These are phyloP conservation scores for Quercus tomentella DNA, from an alignment of 331 rosid species.

Conservation along the genomic window DNA sequence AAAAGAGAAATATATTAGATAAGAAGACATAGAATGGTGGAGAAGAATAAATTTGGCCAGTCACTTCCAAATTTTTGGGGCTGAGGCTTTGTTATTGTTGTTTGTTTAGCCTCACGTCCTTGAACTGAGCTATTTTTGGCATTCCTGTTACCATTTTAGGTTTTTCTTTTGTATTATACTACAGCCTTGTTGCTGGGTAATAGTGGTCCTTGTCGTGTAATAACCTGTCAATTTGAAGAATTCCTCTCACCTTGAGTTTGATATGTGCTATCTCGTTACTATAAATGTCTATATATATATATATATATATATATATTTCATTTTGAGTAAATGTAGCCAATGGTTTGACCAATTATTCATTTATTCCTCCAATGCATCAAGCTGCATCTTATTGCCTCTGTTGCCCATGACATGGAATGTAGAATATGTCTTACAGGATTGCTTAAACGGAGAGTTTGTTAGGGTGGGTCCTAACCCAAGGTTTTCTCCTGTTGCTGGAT, in stretches of 20 bases:
- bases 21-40: background rate
- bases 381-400: background rate
- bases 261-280: background rate
- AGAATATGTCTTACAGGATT: slow-evolving; percentile 48
- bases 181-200: background rate
- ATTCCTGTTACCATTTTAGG: background rate
- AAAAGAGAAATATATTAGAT: background rate
- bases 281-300: no score
- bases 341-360: background rate
- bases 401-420: slow-evolving; percentile 8
- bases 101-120: background rate
- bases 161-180: slow-evolving; percentile 6
- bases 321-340: background rate
- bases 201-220: background rate
- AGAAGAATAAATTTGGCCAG: background rate
- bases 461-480: slow-evolving; percentile 92
- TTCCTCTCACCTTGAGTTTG: background rate
- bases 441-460: slow-evolving; percentile 94
- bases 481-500: slow-evolving; percentile 86
- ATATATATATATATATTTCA: background rate
- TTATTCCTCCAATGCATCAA: background rate
- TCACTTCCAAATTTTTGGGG: background rate
- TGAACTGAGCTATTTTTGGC: background rate
- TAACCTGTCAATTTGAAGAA: background rate
- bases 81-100: background rate